These are phyloP conservation scores for Naegleria fowleri DNA, from an alignment of 208 protist species.

Conservation along the genomic window DNA sequence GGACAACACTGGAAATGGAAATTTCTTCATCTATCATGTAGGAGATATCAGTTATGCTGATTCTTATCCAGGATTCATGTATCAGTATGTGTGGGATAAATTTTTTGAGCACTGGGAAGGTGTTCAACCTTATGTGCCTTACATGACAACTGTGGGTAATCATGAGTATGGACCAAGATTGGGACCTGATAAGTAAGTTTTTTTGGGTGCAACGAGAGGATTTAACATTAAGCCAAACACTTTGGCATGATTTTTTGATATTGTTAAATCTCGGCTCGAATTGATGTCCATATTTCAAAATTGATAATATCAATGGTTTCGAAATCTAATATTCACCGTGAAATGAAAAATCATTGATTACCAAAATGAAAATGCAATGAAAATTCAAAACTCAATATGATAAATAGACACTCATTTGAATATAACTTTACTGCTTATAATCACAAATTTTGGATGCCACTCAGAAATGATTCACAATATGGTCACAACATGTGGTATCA, in stretches of 20 bases:
- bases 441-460: constrained; percentile 6
- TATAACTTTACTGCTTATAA: background rate
- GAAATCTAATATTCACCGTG: too few species aligned
- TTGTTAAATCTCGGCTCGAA: too few species aligned
- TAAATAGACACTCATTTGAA: background rate
- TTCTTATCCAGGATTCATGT: background rate
- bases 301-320: too few species aligned
- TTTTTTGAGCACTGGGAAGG: background rate
- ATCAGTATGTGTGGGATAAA: background rate
- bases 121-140: background rate
- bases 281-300: too few species aligned
- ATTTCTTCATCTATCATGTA: constrained; percentile 1
- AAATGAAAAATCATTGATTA: too few species aligned
- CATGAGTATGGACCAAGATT: background rate
- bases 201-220: too few species aligned
- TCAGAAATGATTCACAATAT: background rate
- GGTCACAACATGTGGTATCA: constrained; percentile 33
- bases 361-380: too few species aligned
- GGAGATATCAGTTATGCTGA: constrained; percentile 1
- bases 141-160: background rate
- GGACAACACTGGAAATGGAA: background rate
- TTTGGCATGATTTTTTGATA: too few species aligned
- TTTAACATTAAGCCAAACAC: too few species aligned
- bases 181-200: background rate
- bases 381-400: background rate